Conservation (phyloP, 2,329 filamentous ascomycete genomes). For the Talaromyces islandicus region DNA sequence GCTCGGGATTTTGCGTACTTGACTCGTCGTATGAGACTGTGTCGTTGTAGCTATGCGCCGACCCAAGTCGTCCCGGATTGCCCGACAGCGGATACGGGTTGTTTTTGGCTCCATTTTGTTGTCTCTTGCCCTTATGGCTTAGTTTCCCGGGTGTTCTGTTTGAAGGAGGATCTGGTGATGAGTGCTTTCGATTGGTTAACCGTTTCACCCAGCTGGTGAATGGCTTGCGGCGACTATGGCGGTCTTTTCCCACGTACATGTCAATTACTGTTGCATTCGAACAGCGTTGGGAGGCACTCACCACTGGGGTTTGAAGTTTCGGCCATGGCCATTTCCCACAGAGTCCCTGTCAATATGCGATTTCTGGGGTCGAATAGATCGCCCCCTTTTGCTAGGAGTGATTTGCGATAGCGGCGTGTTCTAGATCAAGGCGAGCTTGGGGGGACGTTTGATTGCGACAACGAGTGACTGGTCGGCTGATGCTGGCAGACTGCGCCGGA, state of each 20-base stretch:
- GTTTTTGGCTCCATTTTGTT: slow-evolving; percentile 60
- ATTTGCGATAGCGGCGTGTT: not conserved
- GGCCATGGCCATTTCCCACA: not conserved
- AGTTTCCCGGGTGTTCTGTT: slow-evolving; percentile 34
- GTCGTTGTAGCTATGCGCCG: slow-evolving; percentile 40
- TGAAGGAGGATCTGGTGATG: slow-evolving; percentile 51
- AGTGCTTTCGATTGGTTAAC: slow-evolving; percentile 76
- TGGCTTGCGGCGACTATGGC: slow-evolving; percentile 69
- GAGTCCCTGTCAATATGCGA: not conserved
- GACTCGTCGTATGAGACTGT: slow-evolving; percentile 42
- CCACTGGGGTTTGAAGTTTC: not conserved
- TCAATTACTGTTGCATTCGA: not conserved
- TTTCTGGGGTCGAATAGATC: not conserved
- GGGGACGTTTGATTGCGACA: not conserved
- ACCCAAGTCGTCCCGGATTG: slow-evolving; percentile 37
- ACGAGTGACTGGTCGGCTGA: not conserved
- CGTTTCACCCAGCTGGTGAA: slow-evolving; percentile 95
- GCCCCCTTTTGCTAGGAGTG: not conserved
- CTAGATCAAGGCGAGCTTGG: not conserved
- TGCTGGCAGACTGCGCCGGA: not conserved
- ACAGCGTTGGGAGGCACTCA: not conserved
- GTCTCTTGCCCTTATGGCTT: slow-evolving; percentile 21
- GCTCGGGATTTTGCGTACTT: slow-evolving; percentile 43
- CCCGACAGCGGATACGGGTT: slow-evolving; percentile 90
- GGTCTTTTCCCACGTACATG: slow-evolving; percentile 49